phyloP scores from a whole-genome alignment of 371 early-diverging fungal genomes.

The Syncephalis plumigaleata region DNA sequence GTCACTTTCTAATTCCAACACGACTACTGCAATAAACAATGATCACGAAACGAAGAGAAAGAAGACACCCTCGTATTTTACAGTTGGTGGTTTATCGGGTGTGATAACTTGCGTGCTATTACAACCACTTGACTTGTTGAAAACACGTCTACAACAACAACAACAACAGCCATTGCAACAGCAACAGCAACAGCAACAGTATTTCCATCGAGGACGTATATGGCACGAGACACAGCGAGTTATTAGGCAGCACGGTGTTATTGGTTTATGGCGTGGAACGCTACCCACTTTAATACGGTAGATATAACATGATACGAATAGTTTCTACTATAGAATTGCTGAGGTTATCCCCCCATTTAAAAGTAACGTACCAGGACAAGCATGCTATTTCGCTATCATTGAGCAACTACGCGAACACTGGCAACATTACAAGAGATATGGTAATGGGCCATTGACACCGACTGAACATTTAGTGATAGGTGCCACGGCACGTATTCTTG shows the following conservation, averaged over 20 bases:
- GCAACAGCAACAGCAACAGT: slow-evolving; percentile 13
- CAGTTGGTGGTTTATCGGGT: slow-evolving; percentile 58
- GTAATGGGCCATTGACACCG: slow-evolving; percentile 13
- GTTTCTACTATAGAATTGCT: neutral
- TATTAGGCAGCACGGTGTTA: slow-evolving; percentile 36
- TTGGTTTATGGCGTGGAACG: slow-evolving; percentile 86
- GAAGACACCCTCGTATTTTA: neutral
- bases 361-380: slow-evolving; percentile 79
- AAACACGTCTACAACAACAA: slow-evolving; percentile 67
- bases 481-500: slow-evolving; percentile 59
- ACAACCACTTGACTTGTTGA: slow-evolving; percentile 86
- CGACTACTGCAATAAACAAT: no score
- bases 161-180: slow-evolving; percentile 16
- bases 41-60: no score
- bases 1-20: no score
- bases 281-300: slow-evolving; percentile 65
- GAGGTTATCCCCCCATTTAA: no score
- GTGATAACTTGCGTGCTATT: slow-evolving; percentile 61
- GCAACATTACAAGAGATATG: slow-evolving; percentile 14
- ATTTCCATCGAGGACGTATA: slow-evolving; percentile 3
- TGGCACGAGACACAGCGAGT: slow-evolving; percentile 16
- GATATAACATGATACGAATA: slow-evolving; percentile 1
- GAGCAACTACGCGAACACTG: slow-evolving; percentile 16
- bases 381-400: slow-evolving; percentile 51
- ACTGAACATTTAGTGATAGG: slow-evolving; percentile 64